Base-by-base conservation (phyloP, 2,329 filamentous ascomycete species). In the Alternaria conjuncta region DNA sequence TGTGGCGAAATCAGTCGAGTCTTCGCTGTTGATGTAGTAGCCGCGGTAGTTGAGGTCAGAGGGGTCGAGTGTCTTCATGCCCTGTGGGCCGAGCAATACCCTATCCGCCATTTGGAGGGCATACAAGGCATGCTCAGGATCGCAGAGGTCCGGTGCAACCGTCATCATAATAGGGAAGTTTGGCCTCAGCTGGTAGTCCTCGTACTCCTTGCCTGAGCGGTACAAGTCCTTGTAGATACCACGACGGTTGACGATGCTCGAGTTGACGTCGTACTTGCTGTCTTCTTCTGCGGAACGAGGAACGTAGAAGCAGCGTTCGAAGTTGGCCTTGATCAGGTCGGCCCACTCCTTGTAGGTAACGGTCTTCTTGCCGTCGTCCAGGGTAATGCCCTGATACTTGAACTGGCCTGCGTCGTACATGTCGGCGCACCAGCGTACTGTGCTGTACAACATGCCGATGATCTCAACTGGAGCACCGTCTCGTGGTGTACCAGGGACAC, bases 201-300 rank as follows among this genome's bases (percentile, higher is more conserved):
- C 94, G 76, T 96, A 97, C 78, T 96, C 93, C 81, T 97, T 98
- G 67, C 93, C 93, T 50, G 94, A 96, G 69, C 87, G 89, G 86
- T 97, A 97, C 18, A 98, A 83, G 78, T 99, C 96, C 83, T 99
- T 99, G 88, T 99, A 99, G 76, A 99, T 96, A 65, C 96, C 96
- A 21, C 94, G 89, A 54, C 96, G 92, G 81, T 97, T 96, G 82
- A 98, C 82, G 51, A 97, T 85, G 13, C 82, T 82, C 0, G 92
- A 73, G 79, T 97, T 94, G 72, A 99, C 86, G 67, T 96, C 92
- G 82, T 97, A 94, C 55, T 90, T 82, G 55, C 78, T 76, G 79
- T 97, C 95, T 2, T 97, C 90, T 0, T 86, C 84, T 1, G 89
- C 75, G 36, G 90, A 85, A 13, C 86, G 72, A 0, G 96, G 96